Evolutionary conservation across 2,329 filamentous ascomycete genomes (phyloP).

Genomic region (Grosmannia clavigera): DNA sequence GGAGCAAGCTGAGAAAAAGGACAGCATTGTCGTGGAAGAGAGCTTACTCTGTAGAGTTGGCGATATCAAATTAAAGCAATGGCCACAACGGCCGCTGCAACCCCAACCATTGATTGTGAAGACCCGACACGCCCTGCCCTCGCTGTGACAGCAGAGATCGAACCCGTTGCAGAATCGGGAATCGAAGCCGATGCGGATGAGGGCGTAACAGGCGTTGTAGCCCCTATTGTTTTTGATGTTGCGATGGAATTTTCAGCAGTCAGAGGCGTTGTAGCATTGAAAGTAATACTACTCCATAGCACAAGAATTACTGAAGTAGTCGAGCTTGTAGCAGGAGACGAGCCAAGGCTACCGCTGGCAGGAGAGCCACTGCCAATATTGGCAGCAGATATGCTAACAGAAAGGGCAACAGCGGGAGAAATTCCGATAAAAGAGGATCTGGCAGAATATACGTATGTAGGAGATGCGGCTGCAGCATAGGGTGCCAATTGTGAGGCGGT

Average conservation of each 20-base stretch:
- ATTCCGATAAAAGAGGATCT: no score
- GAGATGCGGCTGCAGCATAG: neutral
- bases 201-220: conserved; percentile 22
- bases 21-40: no score
- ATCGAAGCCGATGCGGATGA: conserved; percentile 32
- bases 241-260: neutral
- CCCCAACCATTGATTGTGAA: conserved; percentile 38
- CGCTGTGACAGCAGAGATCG: conserved; percentile 25
- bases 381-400: neutral
- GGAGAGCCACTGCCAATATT: neutral
- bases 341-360: neutral
- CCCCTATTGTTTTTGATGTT: neutral
- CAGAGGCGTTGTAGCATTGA: neutral
- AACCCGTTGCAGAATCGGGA: conserved; percentile 19
- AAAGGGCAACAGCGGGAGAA: neutral
- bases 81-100: conserved; percentile 37
- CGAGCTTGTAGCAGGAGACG: neutral
- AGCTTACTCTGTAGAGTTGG: no score
- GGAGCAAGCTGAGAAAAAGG: no score
- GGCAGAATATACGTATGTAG: neutral
- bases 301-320: neutral
- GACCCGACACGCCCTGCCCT: conserved; percentile 38
- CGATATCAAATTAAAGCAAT: conserved; percentile 36
- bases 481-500: neutral
- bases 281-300: neutral